phyloP scores from a whole-genome alignment of 2,329 filamentous ascomycete genomes.

The Aschersonia sp. region DNA sequence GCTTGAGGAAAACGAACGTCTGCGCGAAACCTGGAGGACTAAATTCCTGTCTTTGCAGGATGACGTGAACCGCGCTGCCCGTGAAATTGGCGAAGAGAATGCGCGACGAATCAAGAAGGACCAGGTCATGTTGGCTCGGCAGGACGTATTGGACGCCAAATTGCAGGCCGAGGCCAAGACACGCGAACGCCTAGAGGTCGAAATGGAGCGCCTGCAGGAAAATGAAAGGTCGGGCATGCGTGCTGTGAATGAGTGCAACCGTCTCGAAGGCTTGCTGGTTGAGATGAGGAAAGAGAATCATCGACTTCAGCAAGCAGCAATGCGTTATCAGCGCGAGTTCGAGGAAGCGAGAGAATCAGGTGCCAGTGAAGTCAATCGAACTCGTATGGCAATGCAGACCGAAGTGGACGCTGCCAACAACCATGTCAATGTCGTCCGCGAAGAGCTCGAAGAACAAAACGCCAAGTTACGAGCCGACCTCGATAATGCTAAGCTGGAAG shows the following conservation, averaged over 20 bases:
- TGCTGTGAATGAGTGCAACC: constrained; percentile 46
- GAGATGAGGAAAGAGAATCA: constrained; percentile 53
- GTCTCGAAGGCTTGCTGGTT: constrained; percentile 37
- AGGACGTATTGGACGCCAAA: constrained; percentile 64
- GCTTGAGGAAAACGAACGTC: constrained; percentile 70
- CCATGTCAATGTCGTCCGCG: constrained; percentile 69
- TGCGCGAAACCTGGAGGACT: constrained; percentile 68
- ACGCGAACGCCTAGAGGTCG: constrained; percentile 49
- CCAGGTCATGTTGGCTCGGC: constrained; percentile 61
- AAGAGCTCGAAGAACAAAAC: constrained; percentile 70
- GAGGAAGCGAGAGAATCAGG: constrained; percentile 70
- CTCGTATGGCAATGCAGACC: constrained; percentile 61
- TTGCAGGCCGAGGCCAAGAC: constrained; percentile 62
- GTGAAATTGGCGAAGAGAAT: constrained; percentile 72
- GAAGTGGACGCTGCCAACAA: constrained; percentile 75
- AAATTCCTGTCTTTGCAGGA: constrained; percentile 79
- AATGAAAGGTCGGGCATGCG: constrained; percentile 52
- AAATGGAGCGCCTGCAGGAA: constrained; percentile 49
- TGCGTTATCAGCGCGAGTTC: constrained; percentile 66
- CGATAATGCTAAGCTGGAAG: constrained; percentile 63
- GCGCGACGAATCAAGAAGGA: constrained; percentile 65
- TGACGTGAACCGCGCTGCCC: constrained; percentile 68
- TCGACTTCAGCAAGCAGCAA: constrained; percentile 53
- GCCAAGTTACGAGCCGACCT: constrained; percentile 57
- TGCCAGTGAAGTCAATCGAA: constrained; percentile 66